Percentiles rank a stretch among this genome's conserved stretches.
Conservation (phyloP, 1,284 basidiomycete species). For the Rhodotorula sp. region DNA sequence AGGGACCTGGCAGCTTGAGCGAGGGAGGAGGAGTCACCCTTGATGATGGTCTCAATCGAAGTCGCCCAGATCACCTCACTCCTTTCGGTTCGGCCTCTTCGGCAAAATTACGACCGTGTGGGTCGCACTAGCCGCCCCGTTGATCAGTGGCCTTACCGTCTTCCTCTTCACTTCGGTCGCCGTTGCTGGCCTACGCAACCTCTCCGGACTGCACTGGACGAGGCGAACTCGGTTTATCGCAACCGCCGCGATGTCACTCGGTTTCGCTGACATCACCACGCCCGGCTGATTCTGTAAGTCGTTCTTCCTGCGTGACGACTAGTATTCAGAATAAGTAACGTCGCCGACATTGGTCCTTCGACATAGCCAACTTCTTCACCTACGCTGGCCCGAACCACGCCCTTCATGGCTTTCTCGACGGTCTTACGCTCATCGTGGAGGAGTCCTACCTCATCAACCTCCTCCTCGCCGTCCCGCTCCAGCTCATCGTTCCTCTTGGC, state of each 20-base stretch:
- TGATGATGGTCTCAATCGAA: constrained; percentile 41
- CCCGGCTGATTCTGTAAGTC: constrained; percentile 18
- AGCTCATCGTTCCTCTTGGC: constrained; percentile 6
- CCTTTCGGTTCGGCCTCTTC: constrained; percentile 41
- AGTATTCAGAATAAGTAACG: too few relatives aligned
- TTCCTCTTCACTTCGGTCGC: constrained; percentile 45
- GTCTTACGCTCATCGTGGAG: constrained; percentile 9
- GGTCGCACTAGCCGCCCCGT: constrained; percentile 41
- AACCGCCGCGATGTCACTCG: constrained; percentile 13
- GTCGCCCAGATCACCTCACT: constrained; percentile 44
- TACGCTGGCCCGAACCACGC: constrained; percentile 9
- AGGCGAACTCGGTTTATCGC: constrained; percentile 20
- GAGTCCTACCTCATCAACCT: constrained; percentile 13
- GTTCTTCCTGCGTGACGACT: too few relatives aligned
- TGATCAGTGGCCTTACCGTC: constrained; percentile 44
- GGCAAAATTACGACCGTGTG: constrained; percentile 44
- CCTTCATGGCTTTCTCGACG: constrained; percentile 19
- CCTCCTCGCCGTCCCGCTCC: constrained; percentile 17
- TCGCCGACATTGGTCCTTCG: too few relatives aligned
- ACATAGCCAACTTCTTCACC: constrained; percentile 3
- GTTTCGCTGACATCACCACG: background rate
- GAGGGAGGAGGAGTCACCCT: constrained; percentile 18
- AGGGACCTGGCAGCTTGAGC: too few relatives aligned
- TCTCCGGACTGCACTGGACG: constrained; percentile 40
- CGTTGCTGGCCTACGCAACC: constrained; percentile 43